Evolutionary conservation across 108 stramenopile genomes (phyloP).

Genomic region (Stephanodiscus triporus): DNA sequence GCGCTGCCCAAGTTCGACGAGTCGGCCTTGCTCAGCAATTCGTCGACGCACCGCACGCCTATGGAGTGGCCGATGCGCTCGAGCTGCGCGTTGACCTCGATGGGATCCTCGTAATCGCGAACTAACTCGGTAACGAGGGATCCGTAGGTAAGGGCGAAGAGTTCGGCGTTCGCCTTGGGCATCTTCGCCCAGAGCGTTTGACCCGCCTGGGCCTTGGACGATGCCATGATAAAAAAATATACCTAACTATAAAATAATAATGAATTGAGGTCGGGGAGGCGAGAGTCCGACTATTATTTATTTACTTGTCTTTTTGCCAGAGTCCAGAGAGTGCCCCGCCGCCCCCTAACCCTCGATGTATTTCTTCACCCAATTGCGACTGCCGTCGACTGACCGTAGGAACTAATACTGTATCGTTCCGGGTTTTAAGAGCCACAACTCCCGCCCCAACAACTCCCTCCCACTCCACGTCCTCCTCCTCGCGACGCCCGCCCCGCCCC

Average conservation of each 20-base stretch:
- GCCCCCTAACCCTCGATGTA: too few species aligned
- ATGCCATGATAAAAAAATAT: background rate
- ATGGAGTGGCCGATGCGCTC: conserved; percentile 96
- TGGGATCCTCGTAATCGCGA: conserved; percentile 82
- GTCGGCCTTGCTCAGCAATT: conserved; percentile 93
- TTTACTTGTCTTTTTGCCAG: too few species aligned
- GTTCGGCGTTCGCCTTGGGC: conserved; percentile 93
- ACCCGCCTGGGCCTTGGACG: conserved; percentile 46
- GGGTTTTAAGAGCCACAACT: too few species aligned
- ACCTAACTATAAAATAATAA: too few species aligned
- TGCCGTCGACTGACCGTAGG: too few species aligned
- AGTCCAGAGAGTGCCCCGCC: too few species aligned
- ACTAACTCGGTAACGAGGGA: conserved; percentile 92
- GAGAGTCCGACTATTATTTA: too few species aligned
- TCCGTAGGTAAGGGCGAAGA: conserved; percentile 97
- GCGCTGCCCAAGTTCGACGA: conserved; percentile 32
- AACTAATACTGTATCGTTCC: too few species aligned
- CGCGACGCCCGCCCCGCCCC: too few species aligned
- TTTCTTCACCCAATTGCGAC: too few species aligned
- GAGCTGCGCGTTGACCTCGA: conserved; percentile 83
- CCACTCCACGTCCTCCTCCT: background rate
- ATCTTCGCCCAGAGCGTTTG: conserved; percentile 78
- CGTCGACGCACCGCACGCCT: conserved; percentile 94
- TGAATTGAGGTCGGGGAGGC: too few species aligned
- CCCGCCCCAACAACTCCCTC: too few species aligned